Percentiles rank a stretch among this genome's conserved stretches.
Evolutionary conservation across 345 rosid species (phyloP).

Genomic region (Leavenworthia alabamica): DNA sequence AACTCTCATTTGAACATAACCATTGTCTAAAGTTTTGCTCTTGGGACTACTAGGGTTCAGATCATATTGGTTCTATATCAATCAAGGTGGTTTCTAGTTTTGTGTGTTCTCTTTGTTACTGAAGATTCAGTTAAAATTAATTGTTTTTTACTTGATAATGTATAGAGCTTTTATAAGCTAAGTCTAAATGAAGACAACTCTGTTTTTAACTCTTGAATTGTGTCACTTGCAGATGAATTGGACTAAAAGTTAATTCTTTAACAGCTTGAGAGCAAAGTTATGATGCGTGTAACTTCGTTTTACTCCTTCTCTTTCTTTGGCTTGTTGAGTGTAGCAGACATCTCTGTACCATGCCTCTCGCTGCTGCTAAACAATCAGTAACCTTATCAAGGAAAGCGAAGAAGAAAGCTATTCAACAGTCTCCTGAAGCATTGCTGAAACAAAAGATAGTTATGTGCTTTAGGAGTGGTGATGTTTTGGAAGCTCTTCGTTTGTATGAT

Average conservation of each 20-base stretch:
- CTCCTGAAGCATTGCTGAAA: conserved; percentile 54
- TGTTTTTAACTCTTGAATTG: neutral
- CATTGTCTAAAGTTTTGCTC: neutral
- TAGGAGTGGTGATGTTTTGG: conserved; percentile 45
- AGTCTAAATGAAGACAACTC: neutral
- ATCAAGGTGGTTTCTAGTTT: too few species aligned
- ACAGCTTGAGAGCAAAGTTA: conserved; percentile 21
- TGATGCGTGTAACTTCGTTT: conserved; percentile 42
- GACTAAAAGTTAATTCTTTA: neutral
- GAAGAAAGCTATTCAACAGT: conserved; percentile 49
- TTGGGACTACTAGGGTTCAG: too few species aligned
- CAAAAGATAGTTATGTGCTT: conserved; percentile 65
- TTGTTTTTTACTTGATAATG: neutral
- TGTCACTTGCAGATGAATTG: conserved; percentile 17
- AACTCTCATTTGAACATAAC: neutral
- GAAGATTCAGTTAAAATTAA: too few species aligned
- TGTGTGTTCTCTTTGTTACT: too few species aligned
- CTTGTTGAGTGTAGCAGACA: conserved; percentile 28
- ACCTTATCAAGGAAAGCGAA: conserved; percentile 37
- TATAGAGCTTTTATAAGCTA: neutral
- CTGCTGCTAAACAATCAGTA: conserved; percentile 37
- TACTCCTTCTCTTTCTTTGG: conserved; percentile 27
- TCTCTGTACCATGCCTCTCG: conserved; percentile 34
- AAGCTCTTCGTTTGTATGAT: conserved; percentile 77
- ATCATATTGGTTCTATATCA: too few species aligned